Conservation (phyloP, 345 rosid species). For the Adansonia digitata region DNA sequence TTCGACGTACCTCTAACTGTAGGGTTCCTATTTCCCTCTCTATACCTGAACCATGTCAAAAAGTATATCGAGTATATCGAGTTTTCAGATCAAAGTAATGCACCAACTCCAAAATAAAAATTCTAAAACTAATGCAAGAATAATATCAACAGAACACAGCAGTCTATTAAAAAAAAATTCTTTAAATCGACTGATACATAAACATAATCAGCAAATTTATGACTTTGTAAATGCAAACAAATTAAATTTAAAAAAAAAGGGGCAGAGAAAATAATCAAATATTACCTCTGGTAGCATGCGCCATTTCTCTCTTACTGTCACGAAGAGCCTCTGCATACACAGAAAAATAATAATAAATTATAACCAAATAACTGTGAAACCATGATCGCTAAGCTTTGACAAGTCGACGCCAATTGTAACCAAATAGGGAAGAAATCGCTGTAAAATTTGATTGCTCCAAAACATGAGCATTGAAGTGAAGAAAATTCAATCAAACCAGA, state of each 20-base stretch:
- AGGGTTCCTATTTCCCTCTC: conserved; percentile 87
- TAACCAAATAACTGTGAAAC: not conserved
- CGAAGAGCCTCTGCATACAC: conserved; percentile 71
- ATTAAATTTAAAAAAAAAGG: not conserved
- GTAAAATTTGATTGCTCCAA: not conserved
- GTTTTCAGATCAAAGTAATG: conserved; percentile 2
- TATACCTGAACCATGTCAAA: conserved; percentile 44
- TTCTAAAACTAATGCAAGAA: not conserved
- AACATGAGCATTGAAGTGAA: not conserved
- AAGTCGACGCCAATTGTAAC: not conserved
- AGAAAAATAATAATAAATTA: not conserved
- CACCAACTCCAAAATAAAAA: not conserved
- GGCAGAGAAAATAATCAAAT: not conserved
- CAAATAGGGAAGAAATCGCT: not conserved
- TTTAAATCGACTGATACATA: not conserved
- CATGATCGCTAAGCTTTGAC: not conserved
- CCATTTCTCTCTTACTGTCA: conserved; percentile 88
- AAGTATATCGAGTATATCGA: conserved; percentile 4
- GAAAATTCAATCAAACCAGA: not conserved
- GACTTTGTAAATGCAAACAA: not conserved
- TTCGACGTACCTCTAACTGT: conserved; percentile 64
- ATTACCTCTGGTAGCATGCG: conserved; percentile 86
- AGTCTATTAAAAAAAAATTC: not conserved
- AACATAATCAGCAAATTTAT: not conserved
- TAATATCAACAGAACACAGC: not conserved